Conservation (phyloP, 176 grass and related monocot species). For the Tuctoria greenei region DNA sequence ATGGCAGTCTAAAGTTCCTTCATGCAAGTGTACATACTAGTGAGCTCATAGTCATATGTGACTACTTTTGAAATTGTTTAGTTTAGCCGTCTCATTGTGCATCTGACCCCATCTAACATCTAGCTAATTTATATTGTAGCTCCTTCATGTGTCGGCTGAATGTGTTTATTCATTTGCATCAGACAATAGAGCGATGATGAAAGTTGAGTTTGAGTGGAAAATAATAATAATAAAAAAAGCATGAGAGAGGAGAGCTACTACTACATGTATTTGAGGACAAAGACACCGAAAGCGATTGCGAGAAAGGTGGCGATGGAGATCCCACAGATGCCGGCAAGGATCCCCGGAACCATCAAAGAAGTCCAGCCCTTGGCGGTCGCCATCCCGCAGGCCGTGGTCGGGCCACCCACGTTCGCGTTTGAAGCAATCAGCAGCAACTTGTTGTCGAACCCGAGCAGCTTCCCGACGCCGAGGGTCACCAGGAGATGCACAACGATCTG, state of each 20-base stretch:
- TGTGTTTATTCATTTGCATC: not conserved
- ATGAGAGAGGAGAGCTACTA: not conserved
- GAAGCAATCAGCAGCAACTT: constrained; percentile 73
- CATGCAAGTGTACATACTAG: too few species aligned
- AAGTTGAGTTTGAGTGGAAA: not conserved
- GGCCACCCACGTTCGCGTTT: constrained; percentile 70
- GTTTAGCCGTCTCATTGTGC: too few species aligned
- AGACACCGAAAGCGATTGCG: constrained; percentile 53
- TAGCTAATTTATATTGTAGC: not conserved
- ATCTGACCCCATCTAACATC: too few species aligned
- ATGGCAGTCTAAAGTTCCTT: too few species aligned
- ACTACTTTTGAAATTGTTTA: too few species aligned
- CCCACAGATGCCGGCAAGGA: constrained; percentile 72
- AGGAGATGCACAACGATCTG: constrained; percentile 62
- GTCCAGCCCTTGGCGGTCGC: constrained; percentile 73
- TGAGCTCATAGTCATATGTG: too few species aligned
- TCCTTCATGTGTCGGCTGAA: not conserved
- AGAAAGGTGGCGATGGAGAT: constrained; percentile 77
- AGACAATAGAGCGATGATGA: not conserved
- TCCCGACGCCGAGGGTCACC: constrained; percentile 63
- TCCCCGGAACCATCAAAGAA: constrained; percentile 68
- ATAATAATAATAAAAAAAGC: too few species aligned
- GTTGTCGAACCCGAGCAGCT: constrained; percentile 48
- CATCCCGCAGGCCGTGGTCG: constrained; percentile 88
- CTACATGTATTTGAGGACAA: constrained; percentile 60